Conservation (phyloP, 2,329 filamentous ascomycete genomes). For the Botrytis fragariae region DNA sequence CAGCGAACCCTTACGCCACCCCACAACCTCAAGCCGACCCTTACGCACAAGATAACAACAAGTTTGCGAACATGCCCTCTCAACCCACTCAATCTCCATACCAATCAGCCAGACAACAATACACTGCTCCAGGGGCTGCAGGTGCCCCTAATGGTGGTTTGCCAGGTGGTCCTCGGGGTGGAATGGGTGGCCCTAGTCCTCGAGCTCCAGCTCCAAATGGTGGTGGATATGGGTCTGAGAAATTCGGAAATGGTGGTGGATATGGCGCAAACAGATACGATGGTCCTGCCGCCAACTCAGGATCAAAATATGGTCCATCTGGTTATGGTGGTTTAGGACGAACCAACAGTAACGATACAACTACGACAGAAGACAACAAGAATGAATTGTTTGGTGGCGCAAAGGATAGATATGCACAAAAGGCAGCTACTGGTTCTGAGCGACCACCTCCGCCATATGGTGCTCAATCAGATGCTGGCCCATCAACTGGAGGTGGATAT, state of each 20-base stretch:
- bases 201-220: slow-evolving; percentile 33
- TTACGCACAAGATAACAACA: slow-evolving; percentile 56
- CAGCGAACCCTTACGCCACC: slow-evolving; percentile 39
- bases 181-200: slow-evolving; percentile 22
- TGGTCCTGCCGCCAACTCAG: slow-evolving; percentile 38
- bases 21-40: slow-evolving; percentile 47
- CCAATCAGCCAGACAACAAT: slow-evolving; percentile 29
- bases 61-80: slow-evolving; percentile 51
- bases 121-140: slow-evolving; percentile 31
- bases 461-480: slow-evolving; percentile 27
- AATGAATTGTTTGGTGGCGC: slow-evolving; percentile 57
- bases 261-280: slow-evolving; percentile 56
- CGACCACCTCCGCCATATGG: slow-evolving; percentile 33
- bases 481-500: slow-evolving; percentile 36
- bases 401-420: slow-evolving; percentile 38
- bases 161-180: slow-evolving; percentile 31
- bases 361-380: slow-evolving; percentile 51
- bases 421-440: slow-evolving; percentile 29
- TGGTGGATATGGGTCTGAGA: slow-evolving; percentile 53
- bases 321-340: slow-evolving; percentile 61
- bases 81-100: slow-evolving; percentile 34
- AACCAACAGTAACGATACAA: slow-evolving; percentile 43
- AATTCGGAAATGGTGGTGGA: slow-evolving; percentile 50
- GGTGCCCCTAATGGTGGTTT: slow-evolving; percentile 32
- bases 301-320: slow-evolving; percentile 48